phyloP scores from a whole-genome alignment of 2,329 filamentous ascomycete genomes.

The Dactylellina sp. region DNA sequence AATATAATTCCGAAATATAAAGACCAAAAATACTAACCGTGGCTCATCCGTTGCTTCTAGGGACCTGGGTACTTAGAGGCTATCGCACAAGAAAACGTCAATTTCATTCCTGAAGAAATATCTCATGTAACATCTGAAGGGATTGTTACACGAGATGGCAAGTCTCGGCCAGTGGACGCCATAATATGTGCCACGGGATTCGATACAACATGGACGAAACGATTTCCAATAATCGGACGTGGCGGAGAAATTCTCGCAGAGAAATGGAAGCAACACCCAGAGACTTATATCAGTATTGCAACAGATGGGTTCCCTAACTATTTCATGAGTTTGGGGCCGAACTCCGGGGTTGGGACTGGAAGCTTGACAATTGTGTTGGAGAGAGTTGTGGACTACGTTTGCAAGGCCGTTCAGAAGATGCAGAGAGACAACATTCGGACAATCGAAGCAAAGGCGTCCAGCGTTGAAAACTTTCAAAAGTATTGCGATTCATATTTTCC shows the following conservation, averaged over 20 bases:
- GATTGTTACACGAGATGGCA: constrained; percentile 67
- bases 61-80: constrained; percentile 63
- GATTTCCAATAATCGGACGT: constrained; percentile 68
- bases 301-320: constrained; percentile 70
- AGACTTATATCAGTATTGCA: constrained; percentile 70
- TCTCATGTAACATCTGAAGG: constrained; percentile 67
- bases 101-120: constrained; percentile 67
- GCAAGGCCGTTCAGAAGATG: constrained; percentile 67
- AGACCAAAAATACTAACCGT: constrained; percentile 45
- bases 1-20: constrained; percentile 58
- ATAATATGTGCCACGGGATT: constrained; percentile 73
- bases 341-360: constrained; percentile 67
- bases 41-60: constrained; percentile 30
- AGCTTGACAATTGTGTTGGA: constrained; percentile 67
- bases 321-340: constrained; percentile 69
- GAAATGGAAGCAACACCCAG: constrained; percentile 66
- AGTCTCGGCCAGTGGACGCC: constrained; percentile 68
- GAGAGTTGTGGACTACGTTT: constrained; percentile 67
- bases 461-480: constrained; percentile 66
- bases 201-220: constrained; percentile 69
- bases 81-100: constrained; percentile 65
- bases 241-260: constrained; percentile 68
- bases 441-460: constrained; percentile 65
- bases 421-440: constrained; percentile 65
- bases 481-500: constrained; percentile 68